Base-by-base conservation (phyloP, 139 green algal species). In the Haematococcus lacustris region DNA sequence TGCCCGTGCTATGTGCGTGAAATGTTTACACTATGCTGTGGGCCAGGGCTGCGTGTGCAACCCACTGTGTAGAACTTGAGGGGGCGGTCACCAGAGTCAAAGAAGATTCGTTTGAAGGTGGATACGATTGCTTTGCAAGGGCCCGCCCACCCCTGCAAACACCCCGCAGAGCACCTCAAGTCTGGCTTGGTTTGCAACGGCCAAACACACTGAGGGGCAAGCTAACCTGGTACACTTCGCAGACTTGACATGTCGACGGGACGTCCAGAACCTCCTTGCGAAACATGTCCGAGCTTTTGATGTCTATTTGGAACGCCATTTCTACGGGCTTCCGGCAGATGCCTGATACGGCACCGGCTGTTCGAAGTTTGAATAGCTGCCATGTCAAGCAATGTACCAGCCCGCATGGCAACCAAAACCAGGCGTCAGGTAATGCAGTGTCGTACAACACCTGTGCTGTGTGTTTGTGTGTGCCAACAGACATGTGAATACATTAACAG, bases 41-140 rank as follows among this genome's bases (percentile, higher is more conserved):
- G 3, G 37, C 38, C 3, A 28, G 3, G 6, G 35, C 39, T 64
- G 53, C 33, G 26, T 17, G 43, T 53, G 43, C 9, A 9, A 38
- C 78, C 50, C 35, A 84, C 85, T 53, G 87, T 90, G 70, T 85
- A 93, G 66, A 93, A 92, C 66, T 90, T 91, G 3, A 93, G 65
- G 0, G 87, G 84, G 40, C 77, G 76, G 69, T 93, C 87, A 7
- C 80, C 81, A 23, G 85, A 71, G 53, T 89, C 86, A 50, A 92
- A 90, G 60, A 83, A 90, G 0, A 90, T 75, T 1, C 78, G 78
- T 59, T 86, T 91, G 61, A 92, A 88, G 0, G 83, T 88, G 6
- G 59, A 74, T 26, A 81, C 41, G 3, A 91, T 83, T 1, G 87
- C 85, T 50, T 91, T 91, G 73, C 82, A 90, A 0, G 87, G 87